Evolutionary conservation across 495 filamentous ascomycete species (phyloP).

Genomic region (Hypoxylon crocopeplum): DNA sequence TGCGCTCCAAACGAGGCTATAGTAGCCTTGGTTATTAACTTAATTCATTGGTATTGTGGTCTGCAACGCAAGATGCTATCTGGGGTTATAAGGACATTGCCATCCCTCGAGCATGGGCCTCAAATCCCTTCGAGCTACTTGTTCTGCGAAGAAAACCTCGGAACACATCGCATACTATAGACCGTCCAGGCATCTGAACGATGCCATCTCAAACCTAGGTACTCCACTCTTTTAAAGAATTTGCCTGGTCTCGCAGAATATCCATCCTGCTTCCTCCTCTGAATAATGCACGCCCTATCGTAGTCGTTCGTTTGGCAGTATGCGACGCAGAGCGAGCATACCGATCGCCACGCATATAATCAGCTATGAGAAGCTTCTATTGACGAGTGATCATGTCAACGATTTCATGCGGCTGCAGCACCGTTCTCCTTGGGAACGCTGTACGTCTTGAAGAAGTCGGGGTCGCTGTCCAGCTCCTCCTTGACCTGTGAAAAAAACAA

Average conservation of each 20-base stretch:
- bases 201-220: neutral
- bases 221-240: neutral
- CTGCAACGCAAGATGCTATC: conserved; percentile 3
- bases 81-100: neutral
- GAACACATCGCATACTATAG: conserved; percentile 2
- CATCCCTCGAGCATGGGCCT: neutral
- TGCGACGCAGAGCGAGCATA: too few relatives aligned
- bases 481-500: conserved; percentile 54
- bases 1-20: too few relatives aligned
- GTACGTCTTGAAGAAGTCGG: conserved; percentile 78
- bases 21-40: neutral
- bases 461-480: conserved; percentile 67
- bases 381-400: neutral
- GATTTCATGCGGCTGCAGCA: conserved; percentile 31
- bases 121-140: too few relatives aligned
- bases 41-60: conserved; percentile 24
- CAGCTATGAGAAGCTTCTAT: neutral
- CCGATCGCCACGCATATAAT: neutral
- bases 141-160: conserved; percentile 1
- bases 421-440: conserved; percentile 55
- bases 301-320: too few relatives aligned
- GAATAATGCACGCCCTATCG: too few relatives aligned
- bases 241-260: neutral
- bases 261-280: neutral
- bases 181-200: conserved; percentile 1